Evolutionary conservation across 768 basidiomycete species (phyloP).

Genomic region (Russula foetens): DNA sequence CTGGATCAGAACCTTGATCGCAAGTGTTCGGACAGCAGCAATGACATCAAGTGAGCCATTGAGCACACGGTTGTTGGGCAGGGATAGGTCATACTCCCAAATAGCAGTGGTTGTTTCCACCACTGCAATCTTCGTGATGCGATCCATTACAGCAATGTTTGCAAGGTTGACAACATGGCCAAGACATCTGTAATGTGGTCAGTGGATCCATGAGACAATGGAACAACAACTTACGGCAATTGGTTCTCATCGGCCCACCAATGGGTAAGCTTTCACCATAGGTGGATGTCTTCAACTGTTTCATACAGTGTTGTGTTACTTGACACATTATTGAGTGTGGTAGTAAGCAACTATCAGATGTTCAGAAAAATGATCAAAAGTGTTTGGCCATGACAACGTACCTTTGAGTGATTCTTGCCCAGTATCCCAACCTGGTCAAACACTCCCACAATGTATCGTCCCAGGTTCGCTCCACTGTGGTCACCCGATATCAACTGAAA

Average conservation of each 20-base stretch:
- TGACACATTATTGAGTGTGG: neutral
- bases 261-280: no score
- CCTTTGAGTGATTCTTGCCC: neutral
- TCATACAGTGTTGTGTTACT: neutral
- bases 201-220: neutral
- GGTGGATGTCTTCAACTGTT: neutral
- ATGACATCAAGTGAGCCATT: neutral
- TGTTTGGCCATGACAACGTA: no score
- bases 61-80: neutral
- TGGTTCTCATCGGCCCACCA: neutral
- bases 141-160: neutral
- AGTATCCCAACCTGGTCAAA: neutral
- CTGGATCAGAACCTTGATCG: neutral
- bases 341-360: neutral
- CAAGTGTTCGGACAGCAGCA: neutral
- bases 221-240: neutral
- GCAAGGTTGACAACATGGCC: neutral
- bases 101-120: neutral
- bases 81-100: neutral
- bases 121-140: neutral
- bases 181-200: neutral
- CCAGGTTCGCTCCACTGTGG: neutral
- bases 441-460: neutral
- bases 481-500: neutral
- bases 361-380: neutral